Evolutionary conservation across 176 grass and related monocot genomes (phyloP).

Genomic region (Otatea glauca): DNA sequence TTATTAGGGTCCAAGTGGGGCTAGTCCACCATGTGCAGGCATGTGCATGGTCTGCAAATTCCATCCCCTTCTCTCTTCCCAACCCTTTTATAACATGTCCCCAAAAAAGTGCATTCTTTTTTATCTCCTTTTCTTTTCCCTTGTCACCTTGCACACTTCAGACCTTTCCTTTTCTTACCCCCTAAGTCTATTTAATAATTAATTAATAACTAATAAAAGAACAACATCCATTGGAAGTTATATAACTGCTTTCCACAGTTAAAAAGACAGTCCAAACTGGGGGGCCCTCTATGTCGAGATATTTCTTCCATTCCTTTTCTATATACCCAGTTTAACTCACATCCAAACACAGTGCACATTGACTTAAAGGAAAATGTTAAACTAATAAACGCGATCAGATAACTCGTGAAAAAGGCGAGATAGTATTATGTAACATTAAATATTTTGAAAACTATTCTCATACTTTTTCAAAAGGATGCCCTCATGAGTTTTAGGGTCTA

Average conservation of each 20-base stretch:
- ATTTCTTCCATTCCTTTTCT: background rate
- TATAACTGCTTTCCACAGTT: conserved; percentile 38
- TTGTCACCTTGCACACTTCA: conserved; percentile 19
- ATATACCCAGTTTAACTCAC: too few relatives aligned
- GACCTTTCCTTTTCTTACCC: conserved; percentile 37
- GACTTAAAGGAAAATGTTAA: too few relatives aligned
- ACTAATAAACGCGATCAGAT: too few relatives aligned
- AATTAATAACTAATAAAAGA: background rate
- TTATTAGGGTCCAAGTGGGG: conserved; percentile 52
- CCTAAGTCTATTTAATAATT: conserved; percentile 35
- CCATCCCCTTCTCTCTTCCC: conserved; percentile 42
- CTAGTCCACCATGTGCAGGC: conserved; percentile 49
- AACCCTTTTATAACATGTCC: conserved; percentile 23
- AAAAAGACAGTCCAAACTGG: background rate
- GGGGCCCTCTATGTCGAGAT: background rate
- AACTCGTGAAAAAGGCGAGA: too few relatives aligned
- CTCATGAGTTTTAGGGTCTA: background rate
- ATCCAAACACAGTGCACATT: too few relatives aligned
- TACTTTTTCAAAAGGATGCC: background rate
- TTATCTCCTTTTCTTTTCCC: conserved; percentile 29
- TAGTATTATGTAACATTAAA: too few relatives aligned
- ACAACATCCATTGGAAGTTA: background rate
- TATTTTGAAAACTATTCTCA: too few relatives aligned
- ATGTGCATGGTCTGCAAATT: conserved; percentile 58
- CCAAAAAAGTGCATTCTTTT: conserved; percentile 41